These are phyloP conservation scores for Candida cerambycidarum DNA, from an alignment of 805 yeast species.

Conservation along the genomic window DNA sequence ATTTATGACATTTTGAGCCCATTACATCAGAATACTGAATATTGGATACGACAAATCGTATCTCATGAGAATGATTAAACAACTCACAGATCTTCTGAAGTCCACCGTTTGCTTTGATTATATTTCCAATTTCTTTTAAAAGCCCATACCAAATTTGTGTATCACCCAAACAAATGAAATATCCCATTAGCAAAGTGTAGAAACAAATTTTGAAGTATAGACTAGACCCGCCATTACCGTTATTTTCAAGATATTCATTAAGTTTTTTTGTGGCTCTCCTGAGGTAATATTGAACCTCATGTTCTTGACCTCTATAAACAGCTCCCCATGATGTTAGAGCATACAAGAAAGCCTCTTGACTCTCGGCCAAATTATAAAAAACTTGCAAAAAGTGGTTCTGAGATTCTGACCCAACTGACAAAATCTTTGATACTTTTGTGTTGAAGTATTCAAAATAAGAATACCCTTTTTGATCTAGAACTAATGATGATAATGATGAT, in stretches of 20 bases:
- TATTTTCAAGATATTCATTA: slow-evolving; percentile 6
- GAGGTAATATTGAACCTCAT: slow-evolving; percentile 12
- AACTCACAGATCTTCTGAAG: slow-evolving; percentile 13
- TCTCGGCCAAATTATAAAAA: slow-evolving; percentile 18
- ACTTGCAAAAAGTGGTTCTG: slow-evolving; percentile 26
- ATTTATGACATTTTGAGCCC: slow-evolving; percentile 16
- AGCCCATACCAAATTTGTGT: slow-evolving; percentile 16
- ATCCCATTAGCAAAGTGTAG: slow-evolving; percentile 7
- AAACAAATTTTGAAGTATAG: slow-evolving; percentile 12
- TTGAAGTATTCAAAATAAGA: slow-evolving; percentile 20
- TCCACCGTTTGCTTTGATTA: slow-evolving; percentile 18
- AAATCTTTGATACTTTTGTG: slow-evolving; percentile 16
- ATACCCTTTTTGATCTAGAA: slow-evolving; percentile 18
- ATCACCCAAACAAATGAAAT: slow-evolving; percentile 22
- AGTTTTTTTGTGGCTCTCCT: slow-evolving; percentile 10
- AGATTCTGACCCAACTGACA: slow-evolving; percentile 19
- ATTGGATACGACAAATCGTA: slow-evolving; percentile 21
- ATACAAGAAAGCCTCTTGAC: slow-evolving; percentile 22
- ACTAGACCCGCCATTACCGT: not conserved
- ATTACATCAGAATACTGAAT: slow-evolving; percentile 23
- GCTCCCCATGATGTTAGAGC: slow-evolving; percentile 33
- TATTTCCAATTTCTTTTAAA: not conserved
- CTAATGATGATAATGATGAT: slow-evolving; percentile 9
- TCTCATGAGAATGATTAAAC: slow-evolving; percentile 21
- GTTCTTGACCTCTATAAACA: slow-evolving; percentile 15